phyloP scores from a whole-genome alignment of 2,329 filamentous ascomycete species.

The Coleophoma cylindrospora region DNA sequence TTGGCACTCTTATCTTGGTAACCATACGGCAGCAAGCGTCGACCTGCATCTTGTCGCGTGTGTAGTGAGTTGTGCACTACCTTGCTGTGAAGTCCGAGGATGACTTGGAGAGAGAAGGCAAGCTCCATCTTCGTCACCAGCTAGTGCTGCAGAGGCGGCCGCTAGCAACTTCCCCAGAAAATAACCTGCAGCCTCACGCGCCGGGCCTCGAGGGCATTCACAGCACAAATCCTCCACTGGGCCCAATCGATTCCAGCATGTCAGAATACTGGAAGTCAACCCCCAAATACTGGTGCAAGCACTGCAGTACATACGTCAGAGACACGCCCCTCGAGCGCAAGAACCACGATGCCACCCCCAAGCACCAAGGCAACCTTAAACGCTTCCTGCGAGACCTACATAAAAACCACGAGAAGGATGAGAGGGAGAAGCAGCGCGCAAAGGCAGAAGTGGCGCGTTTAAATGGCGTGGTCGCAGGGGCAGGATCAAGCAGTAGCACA shows the following conservation, averaged over 20 bases:
- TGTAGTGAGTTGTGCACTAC: no score
- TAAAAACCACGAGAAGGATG: conserved; percentile 73
- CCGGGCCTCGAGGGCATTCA: neutral
- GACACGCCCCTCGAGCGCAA: conserved; percentile 86
- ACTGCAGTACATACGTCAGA: conserved; percentile 84
- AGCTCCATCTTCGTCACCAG: conserved; percentile 2
- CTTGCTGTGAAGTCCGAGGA: no score
- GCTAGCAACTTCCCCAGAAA: neutral
- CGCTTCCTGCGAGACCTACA: conserved; percentile 87
- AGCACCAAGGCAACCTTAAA: conserved; percentile 81
- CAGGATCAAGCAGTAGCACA: conserved; percentile 12
- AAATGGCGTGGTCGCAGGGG: conserved; percentile 65
- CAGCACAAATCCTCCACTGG: no score
- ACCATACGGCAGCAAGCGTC: conserved; percentile 15
- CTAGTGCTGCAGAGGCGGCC: conserved; percentile 9
- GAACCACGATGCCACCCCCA: conserved; percentile 83
- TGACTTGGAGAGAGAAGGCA: no score
- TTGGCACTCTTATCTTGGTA: neutral
- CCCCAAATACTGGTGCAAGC: conserved; percentile 97
- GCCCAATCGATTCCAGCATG: conserved; percentile 47
- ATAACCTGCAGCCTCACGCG: neutral
- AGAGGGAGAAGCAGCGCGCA: conserved; percentile 76
- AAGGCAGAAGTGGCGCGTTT: conserved; percentile 81
- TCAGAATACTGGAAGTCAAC: conserved; percentile 99
- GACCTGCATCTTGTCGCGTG: conserved; percentile 9